Evolutionary conservation across 73 alveolate genomes (phyloP), one percentile per base, ranked within the genome.

Genomic region (Paramecium bursaria): DNA sequence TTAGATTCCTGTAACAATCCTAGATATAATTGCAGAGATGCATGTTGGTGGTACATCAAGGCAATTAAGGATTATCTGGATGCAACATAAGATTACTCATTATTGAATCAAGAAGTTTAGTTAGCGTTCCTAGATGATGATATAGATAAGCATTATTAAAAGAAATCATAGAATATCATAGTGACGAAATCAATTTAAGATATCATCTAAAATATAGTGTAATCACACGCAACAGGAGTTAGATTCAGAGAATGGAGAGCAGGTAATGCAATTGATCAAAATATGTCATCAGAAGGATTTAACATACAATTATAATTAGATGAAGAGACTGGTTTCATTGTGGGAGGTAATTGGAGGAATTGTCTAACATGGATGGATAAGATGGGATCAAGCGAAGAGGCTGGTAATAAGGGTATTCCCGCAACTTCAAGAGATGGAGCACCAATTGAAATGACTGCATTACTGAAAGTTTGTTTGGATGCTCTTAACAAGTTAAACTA

Each of bases 281-380:
- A 90, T 67, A 95, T 95, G 99, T 91, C 93, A 23, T 86, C 91
- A 55, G 98, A 97, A 80, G 99, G 99, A 46, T 97, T 97, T 86
- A 95, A 97, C 77, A 90, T 97, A 9, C 82, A 92, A 57, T 92
- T 95, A 3, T 54, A 85, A 31, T 90, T 93, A 3, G 97, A 94
- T 74, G 86, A 86, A 74, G 93, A 86, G 10, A 97, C 97, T 42
- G 99, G 99, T 30, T 93, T 97, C 74, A 75, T 94, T 44, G 86
- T 85, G 3, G 99, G 99, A 67, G 99, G 99, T 53, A 97, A 97
- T 86, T 75, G 90, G 89, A 53, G 86, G 76, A 97, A 97, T 87
- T 97, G 99, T 75, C 97, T 98, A 15, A 97, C 99, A 0, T 95
- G 99, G 99, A 97, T 97, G 99, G 99, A 97, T 86, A 97, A 97